phyloP scores from a whole-genome alignment of 2,329 filamentous ascomycete genomes.

The Cordyceps militaris region DNA sequence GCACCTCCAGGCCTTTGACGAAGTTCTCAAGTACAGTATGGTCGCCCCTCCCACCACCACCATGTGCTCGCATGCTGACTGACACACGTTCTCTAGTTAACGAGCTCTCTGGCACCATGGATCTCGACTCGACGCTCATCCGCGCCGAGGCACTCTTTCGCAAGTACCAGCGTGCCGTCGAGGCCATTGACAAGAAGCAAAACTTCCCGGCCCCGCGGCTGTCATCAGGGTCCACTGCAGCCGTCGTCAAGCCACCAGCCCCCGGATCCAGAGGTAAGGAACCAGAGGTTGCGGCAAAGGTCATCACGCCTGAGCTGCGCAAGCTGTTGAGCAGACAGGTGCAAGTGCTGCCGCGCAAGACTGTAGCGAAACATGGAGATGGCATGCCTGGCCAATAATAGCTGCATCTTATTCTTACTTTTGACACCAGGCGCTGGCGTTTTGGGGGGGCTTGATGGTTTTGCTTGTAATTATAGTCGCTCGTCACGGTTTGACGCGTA shows the following conservation, averaged over 20 bases:
- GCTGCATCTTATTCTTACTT: not conserved
- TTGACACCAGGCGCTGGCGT: not conserved
- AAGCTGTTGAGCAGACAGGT: conserved; percentile 44
- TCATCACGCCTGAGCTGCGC: conserved; percentile 52
- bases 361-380: conserved; percentile 29
- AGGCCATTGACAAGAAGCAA: conserved; percentile 85
- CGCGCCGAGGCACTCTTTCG: conserved; percentile 84
- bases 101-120: conserved; percentile 87
- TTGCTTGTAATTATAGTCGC: not conserved
- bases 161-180: conserved; percentile 79
- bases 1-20: conserved; percentile 89
- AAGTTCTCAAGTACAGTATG: conserved; percentile 91
- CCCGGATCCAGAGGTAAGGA: conserved; percentile 30
- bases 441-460: not conserved
- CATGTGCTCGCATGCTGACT: not conserved
- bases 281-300: conserved; percentile 27
- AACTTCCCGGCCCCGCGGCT: conserved; percentile 60
- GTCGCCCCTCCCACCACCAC: conserved; percentile 13
- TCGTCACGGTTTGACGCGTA: not conserved
- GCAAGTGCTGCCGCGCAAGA: conserved; percentile 34
- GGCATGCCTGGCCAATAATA: conserved; percentile 26
- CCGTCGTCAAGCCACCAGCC: conserved; percentile 7
- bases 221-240: not conserved
- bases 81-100: conserved; percentile 57
- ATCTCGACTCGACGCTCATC: conserved; percentile 77